phyloP scores from a whole-genome alignment of 129 eudicot genomes.

The Daucus carota region DH1_v3.0 NC_030382.2:45672501-45673000 shows the following conservation, averaged over 20 bases:
- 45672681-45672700: not conserved
- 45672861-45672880: slow-evolving; percentile 66
- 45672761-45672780: slow-evolving; percentile 34
- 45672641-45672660: not conserved
- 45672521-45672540: slow-evolving; percentile 62
- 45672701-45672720: not conserved
- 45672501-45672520: slow-evolving; percentile 61
- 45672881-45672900: slow-evolving; percentile 47
- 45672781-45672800: slow-evolving; percentile 36
- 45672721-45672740: slow-evolving; percentile 55
- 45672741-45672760: slow-evolving; percentile 36
- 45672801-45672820: slow-evolving; percentile 71
- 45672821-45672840: slow-evolving; percentile 56
- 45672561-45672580: slow-evolving; percentile 57
- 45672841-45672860: slow-evolving; percentile 77
- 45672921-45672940: not conserved
- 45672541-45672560: slow-evolving; percentile 81
- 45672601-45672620: slow-evolving; percentile 45
- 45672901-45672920: slow-evolving; percentile 3
- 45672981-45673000: slow-evolving; percentile 17
- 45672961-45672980: no score
- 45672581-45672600: slow-evolving; percentile 49
- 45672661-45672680: not conserved
- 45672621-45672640: slow-evolving; percentile 44
- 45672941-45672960: no score